phyloP scores from a whole-genome alignment of 2,329 filamentous ascomycete genomes.

The Neoarthrinium moseri region DNA sequence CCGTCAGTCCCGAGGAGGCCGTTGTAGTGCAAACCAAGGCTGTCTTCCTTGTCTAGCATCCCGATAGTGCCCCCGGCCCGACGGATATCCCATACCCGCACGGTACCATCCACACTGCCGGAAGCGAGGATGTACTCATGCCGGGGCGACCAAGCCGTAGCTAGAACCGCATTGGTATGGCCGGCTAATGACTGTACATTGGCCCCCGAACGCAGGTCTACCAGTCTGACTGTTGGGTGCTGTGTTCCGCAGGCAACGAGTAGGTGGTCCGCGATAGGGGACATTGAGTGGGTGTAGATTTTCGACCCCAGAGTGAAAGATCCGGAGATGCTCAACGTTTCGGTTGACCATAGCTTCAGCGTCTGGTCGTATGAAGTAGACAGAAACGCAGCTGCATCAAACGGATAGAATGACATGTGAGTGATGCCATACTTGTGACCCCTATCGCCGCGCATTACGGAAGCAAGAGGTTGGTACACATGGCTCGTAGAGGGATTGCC shows the following conservation, averaged over 20 bases:
- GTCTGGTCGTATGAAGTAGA: slow-evolving; percentile 77
- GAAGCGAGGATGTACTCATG: slow-evolving; percentile 79
- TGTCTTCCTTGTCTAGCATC: slow-evolving; percentile 81
- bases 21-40: slow-evolving; percentile 59
- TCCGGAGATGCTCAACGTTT: slow-evolving; percentile 58
- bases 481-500: slow-evolving; percentile 41
- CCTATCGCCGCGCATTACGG: slow-evolving; percentile 42
- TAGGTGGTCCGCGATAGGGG: slow-evolving; percentile 68
- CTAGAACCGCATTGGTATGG: slow-evolving; percentile 65
- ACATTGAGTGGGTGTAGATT: slow-evolving; percentile 76
- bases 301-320: slow-evolving; percentile 68
- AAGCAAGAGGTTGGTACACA: slow-evolving; percentile 54
- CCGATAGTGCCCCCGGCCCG: slow-evolving; percentile 75
- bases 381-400: slow-evolving; percentile 73
- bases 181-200: slow-evolving; percentile 70
- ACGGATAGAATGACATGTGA: slow-evolving; percentile 74
- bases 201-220: slow-evolving; percentile 82
- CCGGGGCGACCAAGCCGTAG: slow-evolving; percentile 78
- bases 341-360: slow-evolving; percentile 72
- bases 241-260: slow-evolving; percentile 88
- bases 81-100: slow-evolving; percentile 85
- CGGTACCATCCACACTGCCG: slow-evolving; percentile 79
- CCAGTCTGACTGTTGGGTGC: slow-evolving; percentile 77
- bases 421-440: slow-evolving; percentile 71
- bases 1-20: slow-evolving; percentile 32